Base-by-base conservation (phyloP, 371 early-diverging fungal genomes). In the Phascolomyces articulosus region DNA sequence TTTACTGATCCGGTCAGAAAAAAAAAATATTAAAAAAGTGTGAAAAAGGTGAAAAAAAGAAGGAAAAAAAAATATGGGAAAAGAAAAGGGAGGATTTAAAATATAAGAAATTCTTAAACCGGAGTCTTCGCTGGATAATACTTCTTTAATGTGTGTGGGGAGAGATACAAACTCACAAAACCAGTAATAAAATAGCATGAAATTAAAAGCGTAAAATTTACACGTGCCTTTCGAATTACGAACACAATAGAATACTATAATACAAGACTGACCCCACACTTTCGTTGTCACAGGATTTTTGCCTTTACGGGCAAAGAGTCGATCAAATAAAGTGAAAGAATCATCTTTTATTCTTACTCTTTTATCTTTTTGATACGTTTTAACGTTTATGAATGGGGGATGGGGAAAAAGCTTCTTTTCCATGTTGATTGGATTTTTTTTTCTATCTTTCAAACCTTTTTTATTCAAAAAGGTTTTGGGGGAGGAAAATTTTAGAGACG, bases 261-360 rank as follows among this genome's bases (percentile, higher is more conserved):
- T n/a, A n/a, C n/a, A n/a, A n/a, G n/a, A n/a, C n/a, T n/a, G n/a
- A 27, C 38, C 28, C 38, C 40, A 47, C 60, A 59, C 41, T 31
- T 57, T 10, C 38, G n/a, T 38, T 18, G 48, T 40, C 44, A 51
- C 23, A 7, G 2, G 51, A 20, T 51, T 51, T 51, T 47, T 47
- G 47, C 47, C 47, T 47, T 47, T 47, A 20, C 16, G 47, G 47
- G 24, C 20, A 51, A 24, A 3, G 24, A 24, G 51, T 51, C 51
- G 51, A 51, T 23, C 51, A 51, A 7, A 51, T 6, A 47, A 6
- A 20, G 47, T n/a, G n/a, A n/a, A n/a, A n/a, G n/a, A n/a, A n/a
- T n/a, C n/a, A n/a, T n/a, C n/a, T n/a, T n/a, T n/a, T n/a, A n/a
- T n/a, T n/a, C n/a, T n/a, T n/a, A n/a, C n/a, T n/a, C n/a, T n/a